Conservation (phyloP, 1,139 yeast species). For the Suhomyces guaymorum region DNA sequence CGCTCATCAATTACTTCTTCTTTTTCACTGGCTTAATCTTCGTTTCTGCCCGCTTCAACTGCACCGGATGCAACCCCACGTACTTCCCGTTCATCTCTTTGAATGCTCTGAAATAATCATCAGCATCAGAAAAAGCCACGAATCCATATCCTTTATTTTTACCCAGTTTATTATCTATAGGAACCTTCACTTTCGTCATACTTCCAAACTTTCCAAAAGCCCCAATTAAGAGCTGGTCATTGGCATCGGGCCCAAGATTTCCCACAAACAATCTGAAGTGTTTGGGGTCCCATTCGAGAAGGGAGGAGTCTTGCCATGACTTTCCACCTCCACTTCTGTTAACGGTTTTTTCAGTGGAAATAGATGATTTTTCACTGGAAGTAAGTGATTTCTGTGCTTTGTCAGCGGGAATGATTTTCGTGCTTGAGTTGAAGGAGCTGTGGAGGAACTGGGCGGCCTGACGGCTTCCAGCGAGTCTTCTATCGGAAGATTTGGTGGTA, state of each 20-base stretch:
- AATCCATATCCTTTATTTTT: conserved; percentile 69
- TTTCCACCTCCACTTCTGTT: conserved; percentile 46
- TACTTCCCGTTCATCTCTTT: conserved; percentile 77
- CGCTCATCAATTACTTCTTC: conserved; percentile 3
- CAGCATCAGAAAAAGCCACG: conserved; percentile 61
- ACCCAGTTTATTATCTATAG: conserved; percentile 43
- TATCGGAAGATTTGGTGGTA: conserved; percentile 49
- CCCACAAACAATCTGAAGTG: conserved; percentile 77
- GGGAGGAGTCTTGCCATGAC: conserved; percentile 49
- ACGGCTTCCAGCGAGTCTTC: conserved; percentile 51
- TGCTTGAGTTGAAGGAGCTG: conserved; percentile 16
- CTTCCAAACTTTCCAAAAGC: conserved; percentile 56
- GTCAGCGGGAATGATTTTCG: conserved; percentile 2
- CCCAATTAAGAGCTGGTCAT: conserved; percentile 50
- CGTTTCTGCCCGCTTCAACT: conserved; percentile 65
- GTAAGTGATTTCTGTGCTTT: too few species aligned
- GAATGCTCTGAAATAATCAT: conserved; percentile 68
- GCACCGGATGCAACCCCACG: conserved; percentile 73
- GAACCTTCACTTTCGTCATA: conserved; percentile 57
- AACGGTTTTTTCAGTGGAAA: conserved; percentile 30
- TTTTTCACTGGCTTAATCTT: conserved; percentile 35
- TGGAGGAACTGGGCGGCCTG: conserved; percentile 47
- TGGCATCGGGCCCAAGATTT: conserved; percentile 68
- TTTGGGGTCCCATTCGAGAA: conserved; percentile 62
- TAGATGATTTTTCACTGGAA: background rate